A percentile compares a stretch with the other conserved stretches of the same genome.
Evolutionary conservation across 139 green algal species (phyloP).

Genomic region (Astrephomene gubernaculifera): DNA sequence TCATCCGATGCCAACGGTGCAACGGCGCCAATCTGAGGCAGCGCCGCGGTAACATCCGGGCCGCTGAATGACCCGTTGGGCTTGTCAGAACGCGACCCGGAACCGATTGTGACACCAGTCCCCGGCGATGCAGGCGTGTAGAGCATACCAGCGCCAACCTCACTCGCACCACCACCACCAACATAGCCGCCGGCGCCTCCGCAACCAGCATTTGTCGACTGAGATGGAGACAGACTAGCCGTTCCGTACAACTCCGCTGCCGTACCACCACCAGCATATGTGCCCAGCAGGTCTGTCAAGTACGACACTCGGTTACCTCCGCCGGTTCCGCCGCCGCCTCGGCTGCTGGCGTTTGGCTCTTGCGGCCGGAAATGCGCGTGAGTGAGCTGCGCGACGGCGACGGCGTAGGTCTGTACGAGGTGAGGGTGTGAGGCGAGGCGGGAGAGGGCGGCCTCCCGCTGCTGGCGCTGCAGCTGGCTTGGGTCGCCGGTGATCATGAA

Average conservation of each 20-base stretch:
- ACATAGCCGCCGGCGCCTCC: not conserved
- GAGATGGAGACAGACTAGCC: not conserved
- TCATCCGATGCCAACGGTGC: too few relatives aligned
- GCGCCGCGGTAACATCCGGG: too few relatives aligned
- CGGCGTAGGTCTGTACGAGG: constrained; percentile 40
- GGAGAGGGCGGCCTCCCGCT: constrained; percentile 34
- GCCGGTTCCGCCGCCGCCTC: too few relatives aligned
- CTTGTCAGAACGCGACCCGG: too few relatives aligned
- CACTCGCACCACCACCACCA: too few relatives aligned
- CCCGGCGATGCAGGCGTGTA: too few relatives aligned
- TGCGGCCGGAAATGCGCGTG: not conserved
- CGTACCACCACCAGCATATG: constrained; percentile 5
- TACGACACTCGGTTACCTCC: too few relatives aligned
- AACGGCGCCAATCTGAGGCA: too few relatives aligned
- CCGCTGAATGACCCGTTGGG: too few relatives aligned
- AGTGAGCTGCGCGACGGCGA: constrained; percentile 8
- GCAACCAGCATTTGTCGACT: not conserved
- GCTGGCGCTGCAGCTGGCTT: constrained; percentile 14
- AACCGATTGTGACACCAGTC: too few relatives aligned
- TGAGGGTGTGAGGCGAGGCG: constrained; percentile 36
- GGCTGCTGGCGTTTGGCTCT: not conserved
- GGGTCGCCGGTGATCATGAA: constrained; percentile 37
- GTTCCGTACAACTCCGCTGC: constrained; percentile 28
- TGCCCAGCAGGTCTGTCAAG: constrained; percentile 19
- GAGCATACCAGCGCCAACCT: too few relatives aligned